Conservation (phyloP, 148 eudicot genomes). For the Cornus controversa region DNA sequence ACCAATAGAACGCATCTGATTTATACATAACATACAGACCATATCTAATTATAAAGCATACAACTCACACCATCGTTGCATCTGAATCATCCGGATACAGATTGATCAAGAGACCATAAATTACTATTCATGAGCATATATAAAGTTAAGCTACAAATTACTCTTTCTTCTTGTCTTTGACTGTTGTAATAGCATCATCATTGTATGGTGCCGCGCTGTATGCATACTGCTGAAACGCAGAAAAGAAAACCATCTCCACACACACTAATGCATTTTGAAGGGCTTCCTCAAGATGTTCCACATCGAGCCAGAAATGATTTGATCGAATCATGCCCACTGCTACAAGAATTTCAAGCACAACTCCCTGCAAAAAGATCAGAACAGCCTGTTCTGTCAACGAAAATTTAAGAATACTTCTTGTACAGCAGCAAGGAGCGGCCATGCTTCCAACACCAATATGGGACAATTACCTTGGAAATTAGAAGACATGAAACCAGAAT, state of each 20-base stretch:
- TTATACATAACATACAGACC: background rate
- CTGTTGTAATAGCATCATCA: constrained; percentile 4
- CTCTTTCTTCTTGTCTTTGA: constrained; percentile 37
- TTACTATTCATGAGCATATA: no score
- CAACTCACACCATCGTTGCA: background rate
- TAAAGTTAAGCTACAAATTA: constrained; percentile 1
- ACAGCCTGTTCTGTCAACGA: background rate
- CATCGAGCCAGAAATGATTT: constrained; percentile 35
- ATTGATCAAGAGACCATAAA: background rate
- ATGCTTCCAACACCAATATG: no score
- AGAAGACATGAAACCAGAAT: background rate
- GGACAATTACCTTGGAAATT: background rate
- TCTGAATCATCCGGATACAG: background rate
- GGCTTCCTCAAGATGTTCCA: constrained; percentile 32
- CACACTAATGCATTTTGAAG: constrained; percentile 36
- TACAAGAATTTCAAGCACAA: constrained; percentile 27
- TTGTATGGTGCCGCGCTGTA: constrained; percentile 41
- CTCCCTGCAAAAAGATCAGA: constrained; percentile 25
- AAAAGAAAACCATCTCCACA: constrained; percentile 46
- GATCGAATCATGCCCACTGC: constrained; percentile 29
- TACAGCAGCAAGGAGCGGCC: background rate
- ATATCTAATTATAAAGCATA: background rate
- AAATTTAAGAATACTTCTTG: background rate
- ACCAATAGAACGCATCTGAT: background rate
- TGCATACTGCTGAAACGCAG: constrained; percentile 33